Base-by-base conservation (phyloP, 805 yeast genomes). In the Starmerella cellae region DNA sequence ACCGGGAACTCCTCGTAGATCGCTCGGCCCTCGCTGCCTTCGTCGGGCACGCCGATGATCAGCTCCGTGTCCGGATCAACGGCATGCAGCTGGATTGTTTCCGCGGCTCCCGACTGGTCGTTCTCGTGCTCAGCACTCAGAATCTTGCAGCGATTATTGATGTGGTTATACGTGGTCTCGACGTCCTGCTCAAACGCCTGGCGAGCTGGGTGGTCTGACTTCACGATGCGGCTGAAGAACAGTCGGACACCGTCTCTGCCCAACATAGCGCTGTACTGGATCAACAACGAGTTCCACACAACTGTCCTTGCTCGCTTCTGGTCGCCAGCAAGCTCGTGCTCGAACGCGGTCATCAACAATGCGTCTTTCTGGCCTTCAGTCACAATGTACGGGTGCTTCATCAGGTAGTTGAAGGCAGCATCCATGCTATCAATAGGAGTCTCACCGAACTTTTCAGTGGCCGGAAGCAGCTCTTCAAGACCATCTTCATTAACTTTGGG, bases 271-370 rank as follows among this genome's bases (percentile, higher is more conserved):
- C 80, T 63, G 58, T 83, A 88, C 55, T 83, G 94, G 47, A 88
- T 58, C 26, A 88, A 62, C 53, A 82, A 71, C 1, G 95, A 78
- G 55, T 83, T 91, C 59, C 75, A 79, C 35, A 88, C 77, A n/a
- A 76, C 73, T 46, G 74, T 79, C 46, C 69, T 70, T 9, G 94
- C 75, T 5, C 60, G 58, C 5, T 50, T 47, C 0, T 70, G 55
- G 37, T 83, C 70, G 18, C 76, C 79, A 13, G 70, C 74, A 47
- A 88, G 67, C 58, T 84, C 83, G 43, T 68, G 66, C 55, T 88
- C 94, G 60, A 91, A 91, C 0, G 96, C 93, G 18, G 79, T 78
- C 95, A 88, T 87, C 58, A 87, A 68, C 45, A 91, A 72, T 0
- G 94, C 83, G 60, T 91, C 97, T 57, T 87, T 84, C 58, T 91